phyloP scores from a whole-genome alignment of 768 basidiomycete genomes.

The Pleurotus tuber-regium region DNA sequence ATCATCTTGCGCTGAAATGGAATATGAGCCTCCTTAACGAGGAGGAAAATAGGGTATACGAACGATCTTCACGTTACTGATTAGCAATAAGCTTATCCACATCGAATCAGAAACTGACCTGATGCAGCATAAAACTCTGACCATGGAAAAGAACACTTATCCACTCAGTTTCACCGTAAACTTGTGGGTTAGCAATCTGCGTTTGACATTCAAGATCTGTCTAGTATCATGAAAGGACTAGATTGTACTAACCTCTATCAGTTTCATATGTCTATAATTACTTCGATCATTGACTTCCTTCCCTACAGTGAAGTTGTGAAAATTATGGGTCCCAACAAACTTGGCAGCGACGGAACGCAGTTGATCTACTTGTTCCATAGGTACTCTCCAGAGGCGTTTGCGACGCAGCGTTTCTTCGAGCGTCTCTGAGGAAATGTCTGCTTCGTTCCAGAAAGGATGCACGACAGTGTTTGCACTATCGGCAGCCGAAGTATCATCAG shows the following conservation, averaged over 20 bases:
- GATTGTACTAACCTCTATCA: slow-evolving; percentile 70
- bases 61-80: too few species aligned
- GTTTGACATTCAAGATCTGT: background rate
- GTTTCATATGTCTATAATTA: slow-evolving; percentile 85
- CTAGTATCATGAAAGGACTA: background rate
- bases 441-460: slow-evolving; percentile 64
- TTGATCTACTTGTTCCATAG: slow-evolving; percentile 46
- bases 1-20: slow-evolving; percentile 92
- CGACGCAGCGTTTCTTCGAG: slow-evolving; percentile 59
- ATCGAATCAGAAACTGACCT: slow-evolving; percentile 62
- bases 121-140: slow-evolving; percentile 99
- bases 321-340: slow-evolving; percentile 92
- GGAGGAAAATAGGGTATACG: too few species aligned
- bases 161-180: slow-evolving; percentile 93
- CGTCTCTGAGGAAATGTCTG: slow-evolving; percentile 32
- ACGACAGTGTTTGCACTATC: slow-evolving; percentile 19
- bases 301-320: slow-evolving; percentile 95
- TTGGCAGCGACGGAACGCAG: slow-evolving; percentile 56
- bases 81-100: too few species aligned
- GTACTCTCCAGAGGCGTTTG: slow-evolving; percentile 72
- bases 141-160: slow-evolving; percentile 91
- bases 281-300: slow-evolving; percentile 82
- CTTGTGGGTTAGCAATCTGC: slow-evolving; percentile 81
- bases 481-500: slow-evolving; percentile 18
- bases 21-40: background rate